Percentiles rank a stretch among this genome's conserved stretches.
Conservation (phyloP, 371 early-diverging fungal species). For the Fennellomyces sp. region DNA sequence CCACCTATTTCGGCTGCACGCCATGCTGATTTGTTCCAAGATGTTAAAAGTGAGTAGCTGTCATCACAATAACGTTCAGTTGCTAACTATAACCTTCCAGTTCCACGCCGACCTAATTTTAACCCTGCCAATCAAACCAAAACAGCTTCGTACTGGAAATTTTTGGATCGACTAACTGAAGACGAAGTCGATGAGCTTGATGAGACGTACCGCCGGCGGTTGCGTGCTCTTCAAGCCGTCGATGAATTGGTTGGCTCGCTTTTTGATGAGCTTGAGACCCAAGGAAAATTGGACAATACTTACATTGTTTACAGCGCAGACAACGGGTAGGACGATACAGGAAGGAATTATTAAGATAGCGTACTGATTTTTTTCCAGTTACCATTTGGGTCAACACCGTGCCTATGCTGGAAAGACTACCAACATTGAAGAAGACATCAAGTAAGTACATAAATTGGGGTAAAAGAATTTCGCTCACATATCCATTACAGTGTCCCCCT, state of each 20-base stretch:
- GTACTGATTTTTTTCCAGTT: conserved; percentile 19
- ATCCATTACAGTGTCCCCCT: conserved; percentile 52
- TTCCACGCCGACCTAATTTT: conserved; percentile 64
- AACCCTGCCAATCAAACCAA: conserved; percentile 60
- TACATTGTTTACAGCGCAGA: conserved; percentile 69
- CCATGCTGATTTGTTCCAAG: conserved; percentile 54
- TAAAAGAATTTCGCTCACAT: background rate
- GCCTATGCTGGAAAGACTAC: conserved; percentile 62
- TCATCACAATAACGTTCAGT: no score
- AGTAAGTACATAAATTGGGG: conserved; percentile 27
- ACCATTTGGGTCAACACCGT: conserved; percentile 69
- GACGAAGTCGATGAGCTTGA: conserved; percentile 49
- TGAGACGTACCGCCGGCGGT: conserved; percentile 55
- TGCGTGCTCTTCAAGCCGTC: conserved; percentile 65
- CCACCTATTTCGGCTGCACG: conserved; percentile 56
- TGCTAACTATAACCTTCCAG: conserved; percentile 32
- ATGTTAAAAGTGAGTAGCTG: conserved; percentile 38
- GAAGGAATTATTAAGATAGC: background rate
- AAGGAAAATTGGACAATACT: conserved; percentile 65
- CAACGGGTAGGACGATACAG: conserved; percentile 45
- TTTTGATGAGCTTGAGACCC: conserved; percentile 53
- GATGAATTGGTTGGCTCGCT: conserved; percentile 66
- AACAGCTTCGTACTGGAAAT: conserved; percentile 55
- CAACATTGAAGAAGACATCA: conserved; percentile 66
- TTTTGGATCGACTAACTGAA: conserved; percentile 41